A percentile compares a stretch with the other conserved stretches of the same genome.
Evolutionary conservation across 257 asterid species (phyloP).

Genomic region (Leptodermis oblonga): DNA sequence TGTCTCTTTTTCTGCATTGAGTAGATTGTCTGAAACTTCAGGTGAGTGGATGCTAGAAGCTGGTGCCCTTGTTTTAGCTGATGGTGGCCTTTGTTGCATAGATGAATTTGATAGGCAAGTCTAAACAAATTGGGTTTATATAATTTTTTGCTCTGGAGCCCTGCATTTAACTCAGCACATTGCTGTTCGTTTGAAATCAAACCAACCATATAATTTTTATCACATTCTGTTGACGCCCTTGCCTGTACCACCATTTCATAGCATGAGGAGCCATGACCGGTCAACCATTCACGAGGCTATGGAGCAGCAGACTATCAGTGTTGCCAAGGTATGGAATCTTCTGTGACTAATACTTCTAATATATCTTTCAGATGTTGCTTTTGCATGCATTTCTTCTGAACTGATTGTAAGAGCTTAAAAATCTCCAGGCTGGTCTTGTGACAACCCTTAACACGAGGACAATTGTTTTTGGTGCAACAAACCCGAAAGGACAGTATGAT

Average conservation of each 20-base stretch:
- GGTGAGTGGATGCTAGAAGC: conserved; percentile 99
- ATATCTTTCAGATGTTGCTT: neutral
- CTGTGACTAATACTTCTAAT: no score
- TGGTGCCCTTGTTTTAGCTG: conserved; percentile 97
- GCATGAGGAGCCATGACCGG: conserved; percentile 98
- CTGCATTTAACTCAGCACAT: neutral
- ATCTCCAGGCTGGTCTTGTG: conserved; percentile 93
- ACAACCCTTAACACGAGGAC: conserved; percentile 95
- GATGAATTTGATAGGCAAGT: conserved; percentile 92
- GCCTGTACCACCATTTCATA: conserved; percentile 25
- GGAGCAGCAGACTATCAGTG: conserved; percentile 99
- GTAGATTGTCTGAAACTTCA: conserved; percentile 27
- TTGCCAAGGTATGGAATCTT: conserved; percentile 73
- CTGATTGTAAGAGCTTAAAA: neutral
- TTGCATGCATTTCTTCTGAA: neutral
- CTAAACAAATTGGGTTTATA: neutral
- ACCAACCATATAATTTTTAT: neutral
- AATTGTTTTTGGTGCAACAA: conserved; percentile 93
- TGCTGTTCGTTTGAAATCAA: neutral
- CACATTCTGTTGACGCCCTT: neutral
- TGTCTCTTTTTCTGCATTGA: conserved; percentile 12
- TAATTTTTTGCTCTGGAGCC: neutral
- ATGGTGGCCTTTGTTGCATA: conserved; percentile 98
- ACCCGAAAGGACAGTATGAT: conserved; percentile 97
- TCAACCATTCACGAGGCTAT: conserved; percentile 98